Evolutionary conservation across 345 rosid species (phyloP), one percentile per base, ranked within the genome.

Genomic region (Firmiana major): DNA sequence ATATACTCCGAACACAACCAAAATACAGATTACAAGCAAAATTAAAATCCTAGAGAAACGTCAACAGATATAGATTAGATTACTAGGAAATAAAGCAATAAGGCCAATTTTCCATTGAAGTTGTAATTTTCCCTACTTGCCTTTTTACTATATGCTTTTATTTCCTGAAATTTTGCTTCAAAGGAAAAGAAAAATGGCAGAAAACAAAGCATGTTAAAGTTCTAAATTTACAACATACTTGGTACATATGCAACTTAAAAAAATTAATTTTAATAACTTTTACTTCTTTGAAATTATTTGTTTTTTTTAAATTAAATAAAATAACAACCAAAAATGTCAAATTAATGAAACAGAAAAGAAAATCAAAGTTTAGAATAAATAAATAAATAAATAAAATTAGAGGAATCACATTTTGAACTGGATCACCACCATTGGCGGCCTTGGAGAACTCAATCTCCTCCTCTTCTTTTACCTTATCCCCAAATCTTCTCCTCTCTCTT

Each of bases 401-500:
- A 73, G 49, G 58, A 88, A 92, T 91, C 79, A 90, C 96, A 84
- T 86, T 90, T 57, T 78, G 70, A 75, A 80, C 72, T 8, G 75
- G 43, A 57, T 72, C 73, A 75, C 85, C 85, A 22, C 85, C 80
- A 42, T 59, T 73, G 15, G 55, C 69, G 10, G 28, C 45, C 71
- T 74, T 78, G 24, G 54, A 19, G 1, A 34, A 63, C 70, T 78
- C 84, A 74, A 77, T 79, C 77, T 80, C 73, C 13, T 76, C 76
- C 22, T 78, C 84, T 42, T 78, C 76, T 67, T 82, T 79, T 8
- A 57, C 82, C 54, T 75, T 87, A 78, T 89, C 89, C 73, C 81
- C 94, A 76, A 93, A 88, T 38, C 85, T 85, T 58, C 90, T 86
- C 84, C 85, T 82, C 73, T 83, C 83, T 62, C 79, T 83, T 83